Conservation (phyloP, 2,329 filamentous ascomycete species). For the Cordyceps tenuipes region DNA sequence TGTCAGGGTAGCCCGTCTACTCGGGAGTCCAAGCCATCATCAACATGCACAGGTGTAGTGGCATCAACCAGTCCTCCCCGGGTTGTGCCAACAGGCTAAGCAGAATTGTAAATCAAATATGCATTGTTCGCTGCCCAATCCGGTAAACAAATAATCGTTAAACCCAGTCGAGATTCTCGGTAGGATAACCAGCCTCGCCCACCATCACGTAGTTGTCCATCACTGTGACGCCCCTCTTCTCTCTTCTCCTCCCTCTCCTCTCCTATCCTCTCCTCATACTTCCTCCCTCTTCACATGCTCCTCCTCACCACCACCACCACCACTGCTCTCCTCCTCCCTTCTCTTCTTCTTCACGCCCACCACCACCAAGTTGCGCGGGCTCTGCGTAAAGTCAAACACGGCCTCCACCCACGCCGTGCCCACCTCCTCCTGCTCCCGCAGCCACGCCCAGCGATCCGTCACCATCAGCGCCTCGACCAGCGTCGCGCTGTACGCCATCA, state of each 20-base stretch:
- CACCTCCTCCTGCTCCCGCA: constrained; percentile 68
- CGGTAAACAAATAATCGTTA: too few species aligned
- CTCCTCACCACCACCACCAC: neutral
- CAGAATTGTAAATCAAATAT: too few species aligned
- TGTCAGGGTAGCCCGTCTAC: too few species aligned
- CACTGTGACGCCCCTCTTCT: neutral
- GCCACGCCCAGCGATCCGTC: constrained; percentile 79
- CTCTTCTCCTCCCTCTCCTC: neutral
- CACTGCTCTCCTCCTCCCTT: constrained; percentile 20
- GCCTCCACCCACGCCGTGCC: constrained; percentile 81
- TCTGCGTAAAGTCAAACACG: constrained; percentile 80
- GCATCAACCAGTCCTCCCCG: too few species aligned
- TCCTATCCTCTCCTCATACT: neutral
- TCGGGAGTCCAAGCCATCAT: too few species aligned
- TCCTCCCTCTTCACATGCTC: neutral
- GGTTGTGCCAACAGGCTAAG: too few species aligned
- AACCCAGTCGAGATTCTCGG: too few species aligned
- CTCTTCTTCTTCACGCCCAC: constrained; percentile 67
- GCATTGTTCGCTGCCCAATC: neutral
- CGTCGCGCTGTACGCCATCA: constrained; percentile 92
- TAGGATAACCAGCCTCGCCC: neutral
- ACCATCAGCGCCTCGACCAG: constrained; percentile 88
- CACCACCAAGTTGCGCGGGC: constrained; percentile 85
- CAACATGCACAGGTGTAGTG: too few species aligned
- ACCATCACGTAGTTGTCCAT: neutral